Evolutionary conservation across 306 rosid species (phyloP), one percentile per base, ranked within the genome.

Genomic region (Malus fusca): DNA sequence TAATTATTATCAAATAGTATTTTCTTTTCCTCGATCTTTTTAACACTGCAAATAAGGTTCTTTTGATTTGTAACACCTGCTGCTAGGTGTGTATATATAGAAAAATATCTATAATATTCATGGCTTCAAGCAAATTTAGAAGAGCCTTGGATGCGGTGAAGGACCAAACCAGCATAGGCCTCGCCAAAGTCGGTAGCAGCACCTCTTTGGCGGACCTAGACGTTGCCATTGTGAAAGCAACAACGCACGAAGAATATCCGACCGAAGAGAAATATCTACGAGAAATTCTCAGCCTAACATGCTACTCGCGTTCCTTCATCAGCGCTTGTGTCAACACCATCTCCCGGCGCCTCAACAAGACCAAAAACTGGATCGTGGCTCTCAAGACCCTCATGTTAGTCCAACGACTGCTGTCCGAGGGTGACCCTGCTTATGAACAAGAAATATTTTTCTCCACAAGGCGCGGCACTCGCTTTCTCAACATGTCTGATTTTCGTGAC

Each of bases 381-480:
- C 75, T 95, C 60, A 95, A 95, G 69, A 86, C 93, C 8, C 89
- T 95, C 0, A 52, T 90, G 59, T 66, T 95, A 72, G 84, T 95
- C 46, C 97, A 95, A 40, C 81, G 98, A 51, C 78, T 95, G 23
- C 42, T 95, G 2, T 46, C 81, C 4, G 98, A 95, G 30, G 98
- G 98, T 1, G 98, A 95, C 75, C 98, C 97, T 0, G 98, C 98
- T 0, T 95, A 92, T n/a, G 98, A 95, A 75, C 97, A 92, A 37
- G 99, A 95, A 67, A 88, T 95, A 18, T 95, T 92, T 81, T 95
- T 95, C 72, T 89, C 99, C 8, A 95, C 99, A 1, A 80, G 99
- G 11, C 90, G 92, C 0, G 99, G 99, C 2, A 95, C 97, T 21
- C 88, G 99, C 22, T 83, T 95, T 58, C 89, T 95, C 44, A 95